Percentiles rank a stretch among this genome's conserved stretches.
Evolutionary conservation across 192 early-diverging fungal species (phyloP).

Genomic region (Gonapodya prolifera): DNA sequence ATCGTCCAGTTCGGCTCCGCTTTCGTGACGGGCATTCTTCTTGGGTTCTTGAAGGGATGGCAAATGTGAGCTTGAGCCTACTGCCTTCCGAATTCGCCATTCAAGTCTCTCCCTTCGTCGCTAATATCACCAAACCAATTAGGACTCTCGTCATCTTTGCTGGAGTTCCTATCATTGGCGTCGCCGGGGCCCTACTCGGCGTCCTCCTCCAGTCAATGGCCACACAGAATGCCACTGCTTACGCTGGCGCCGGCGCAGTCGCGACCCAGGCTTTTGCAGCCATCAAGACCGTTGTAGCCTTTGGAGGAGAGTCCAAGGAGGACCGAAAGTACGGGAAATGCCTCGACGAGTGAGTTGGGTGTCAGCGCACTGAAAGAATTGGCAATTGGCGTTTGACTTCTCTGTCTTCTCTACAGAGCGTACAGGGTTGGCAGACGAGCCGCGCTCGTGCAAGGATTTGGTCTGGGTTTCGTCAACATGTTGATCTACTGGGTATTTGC

Average conservation of each 20-base stretch:
- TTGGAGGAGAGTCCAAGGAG: conserved; percentile 66
- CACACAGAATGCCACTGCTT: conserved; percentile 14
- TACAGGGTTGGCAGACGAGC: background rate
- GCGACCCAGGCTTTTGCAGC: conserved; percentile 72
- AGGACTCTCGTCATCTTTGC: background rate
- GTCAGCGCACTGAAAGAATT: too few relatives aligned
- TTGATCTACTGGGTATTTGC: background rate
- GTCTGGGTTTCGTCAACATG: background rate
- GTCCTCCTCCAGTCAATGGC: background rate
- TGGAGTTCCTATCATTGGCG: background rate
- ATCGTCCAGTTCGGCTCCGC: background rate
- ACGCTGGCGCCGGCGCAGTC: conserved; percentile 70
- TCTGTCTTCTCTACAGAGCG: too few relatives aligned
- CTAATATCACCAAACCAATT: background rate
- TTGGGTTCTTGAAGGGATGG: background rate
- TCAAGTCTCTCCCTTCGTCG: background rate
- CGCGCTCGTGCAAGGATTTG: background rate
- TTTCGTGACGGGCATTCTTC: background rate
- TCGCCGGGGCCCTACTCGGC: background rate
- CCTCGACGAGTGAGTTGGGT: background rate
- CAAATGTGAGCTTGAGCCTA: background rate
- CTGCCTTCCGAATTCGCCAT: too few relatives aligned
- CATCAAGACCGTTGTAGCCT: conserved; percentile 80
- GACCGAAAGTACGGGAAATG: conserved; percentile 41
- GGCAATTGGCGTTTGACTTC: too few relatives aligned